Evolutionary conservation across 306 rosid genomes (phyloP).

Genomic region (Acacia acuminata): DNA sequence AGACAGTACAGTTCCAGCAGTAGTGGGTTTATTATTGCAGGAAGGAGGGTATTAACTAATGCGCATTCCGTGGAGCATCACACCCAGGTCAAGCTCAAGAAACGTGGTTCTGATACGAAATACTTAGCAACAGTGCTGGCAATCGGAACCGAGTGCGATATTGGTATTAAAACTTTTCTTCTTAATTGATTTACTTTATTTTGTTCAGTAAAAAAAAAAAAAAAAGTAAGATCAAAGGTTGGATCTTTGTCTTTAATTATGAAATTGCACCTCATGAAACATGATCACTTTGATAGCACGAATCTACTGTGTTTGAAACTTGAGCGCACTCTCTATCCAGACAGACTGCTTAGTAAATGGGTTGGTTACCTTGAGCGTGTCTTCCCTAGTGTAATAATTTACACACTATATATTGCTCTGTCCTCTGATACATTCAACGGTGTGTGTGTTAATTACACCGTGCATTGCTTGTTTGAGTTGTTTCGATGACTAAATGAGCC

Average conservation of each 20-base stretch:
- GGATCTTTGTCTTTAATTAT: neutral
- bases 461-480: neutral
- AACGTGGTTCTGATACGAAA: slow-evolving; percentile 85
- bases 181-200: neutral
- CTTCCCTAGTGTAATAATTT: neutral
- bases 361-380: neutral
- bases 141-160: slow-evolving; percentile 79
- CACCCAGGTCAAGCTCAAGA: slow-evolving; percentile 90
- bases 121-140: slow-evolving; percentile 80
- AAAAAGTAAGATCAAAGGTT: neutral
- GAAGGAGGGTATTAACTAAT: slow-evolving; percentile 76
- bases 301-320: neutral
- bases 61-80: slow-evolving; percentile 91
- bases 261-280: neutral
- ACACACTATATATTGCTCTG: neutral
- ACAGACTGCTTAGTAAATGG: neutral
- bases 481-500: neutral
- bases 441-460: neutral
- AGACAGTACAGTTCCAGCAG: slow-evolving; percentile 85
- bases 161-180: neutral
- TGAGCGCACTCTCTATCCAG: neutral
- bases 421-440: neutral
- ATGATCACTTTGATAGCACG: neutral
- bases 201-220: neutral
- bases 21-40: slow-evolving; percentile 71